Base-by-base conservation (phyloP, 2,329 filamentous ascomycete genomes). In the Apiospora aurea region DNA sequence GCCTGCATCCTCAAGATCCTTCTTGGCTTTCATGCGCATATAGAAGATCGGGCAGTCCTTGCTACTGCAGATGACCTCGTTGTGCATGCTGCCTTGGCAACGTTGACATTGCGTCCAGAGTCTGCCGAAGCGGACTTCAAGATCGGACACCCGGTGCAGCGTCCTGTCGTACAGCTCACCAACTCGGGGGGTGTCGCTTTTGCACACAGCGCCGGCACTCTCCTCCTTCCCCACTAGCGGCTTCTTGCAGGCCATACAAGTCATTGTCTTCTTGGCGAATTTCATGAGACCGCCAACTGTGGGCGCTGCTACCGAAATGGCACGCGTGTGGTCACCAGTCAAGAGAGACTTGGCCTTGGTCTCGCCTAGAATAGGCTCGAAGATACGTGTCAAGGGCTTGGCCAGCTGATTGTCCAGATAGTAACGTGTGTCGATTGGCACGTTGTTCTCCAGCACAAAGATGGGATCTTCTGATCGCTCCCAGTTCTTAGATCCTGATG, bases 21-120 rank as follows among this genome's bases (percentile, higher is more conserved):
- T 99, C 89, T 98, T 97, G 44, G 96, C 96, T 88, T 99, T 99
- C 96, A 99, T 99, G 5, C 96, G 91, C 96, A 99, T 99, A 82
- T 99, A 99, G 83, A 99, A 99, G 79, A 99, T 99, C 0, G 96
- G 96, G 80, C 96, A 99, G 85, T 99, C 96, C 81, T 95, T 93
- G 81, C 93, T 96, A 74, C 93, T 95, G 85, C 96, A 99, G 77
- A 99, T 98, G 71, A 99, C 97, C 82, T 99, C 96, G 81, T 94
- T 96, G 84, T 99, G 96, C 89, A 99, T 93, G 85, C 95, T 98
- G 71, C 95, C 96, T 85, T 99, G 96, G 82, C 96, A 99, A 57
- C 96, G 88, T 85, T 99, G 96, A 81, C 96, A 99, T 83, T 99
- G 96, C 68, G 96, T 99, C 96, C 96, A 99, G 69, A 99, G 87